Conservation (phyloP, 176 grass and related monocot species). For the Musa schizocarpa region DNA sequence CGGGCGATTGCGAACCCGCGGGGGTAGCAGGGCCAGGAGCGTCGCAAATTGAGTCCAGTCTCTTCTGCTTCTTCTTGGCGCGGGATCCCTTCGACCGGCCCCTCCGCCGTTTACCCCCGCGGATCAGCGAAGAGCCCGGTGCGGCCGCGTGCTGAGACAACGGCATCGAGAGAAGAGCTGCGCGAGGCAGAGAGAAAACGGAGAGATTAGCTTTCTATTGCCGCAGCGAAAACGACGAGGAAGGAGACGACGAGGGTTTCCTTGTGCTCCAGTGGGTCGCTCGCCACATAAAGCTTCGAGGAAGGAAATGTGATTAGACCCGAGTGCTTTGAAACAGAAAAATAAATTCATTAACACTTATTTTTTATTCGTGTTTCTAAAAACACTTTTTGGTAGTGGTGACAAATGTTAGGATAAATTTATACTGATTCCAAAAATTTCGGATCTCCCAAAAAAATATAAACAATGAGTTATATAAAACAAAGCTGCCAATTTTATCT, state of each 20-base stretch:
- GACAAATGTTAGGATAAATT: no score
- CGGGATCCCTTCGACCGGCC: slow-evolving; percentile 22
- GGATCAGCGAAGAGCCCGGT: slow-evolving; percentile 10
- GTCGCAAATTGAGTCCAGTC: slow-evolving; percentile 78
- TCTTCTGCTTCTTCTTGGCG: slow-evolving; percentile 72
- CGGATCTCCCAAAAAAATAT: no score
- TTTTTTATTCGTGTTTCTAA: no score
- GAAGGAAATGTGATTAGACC: no score
- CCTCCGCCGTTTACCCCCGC: slow-evolving; percentile 41
- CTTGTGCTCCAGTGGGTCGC: neutral
- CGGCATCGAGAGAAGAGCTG: neutral
- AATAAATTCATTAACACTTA: no score
- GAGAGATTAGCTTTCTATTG: neutral
- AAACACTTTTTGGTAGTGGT: no score
- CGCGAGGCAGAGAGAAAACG: slow-evolving; percentile 16
- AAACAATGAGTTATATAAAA: no score
- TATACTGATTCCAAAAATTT: no score
- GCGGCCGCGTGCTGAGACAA: neutral
- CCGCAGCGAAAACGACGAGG: neutral
- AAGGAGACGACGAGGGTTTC: neutral
- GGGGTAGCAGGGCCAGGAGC: slow-evolving; percentile 8
- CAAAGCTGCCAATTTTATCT: no score
- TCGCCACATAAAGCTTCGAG: no score
- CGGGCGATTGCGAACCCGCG: slow-evolving; percentile 8
- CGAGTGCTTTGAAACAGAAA: no score